Conservation (phyloP, 768 basidiomycete species). For the Favolaschia claudopus region DNA sequence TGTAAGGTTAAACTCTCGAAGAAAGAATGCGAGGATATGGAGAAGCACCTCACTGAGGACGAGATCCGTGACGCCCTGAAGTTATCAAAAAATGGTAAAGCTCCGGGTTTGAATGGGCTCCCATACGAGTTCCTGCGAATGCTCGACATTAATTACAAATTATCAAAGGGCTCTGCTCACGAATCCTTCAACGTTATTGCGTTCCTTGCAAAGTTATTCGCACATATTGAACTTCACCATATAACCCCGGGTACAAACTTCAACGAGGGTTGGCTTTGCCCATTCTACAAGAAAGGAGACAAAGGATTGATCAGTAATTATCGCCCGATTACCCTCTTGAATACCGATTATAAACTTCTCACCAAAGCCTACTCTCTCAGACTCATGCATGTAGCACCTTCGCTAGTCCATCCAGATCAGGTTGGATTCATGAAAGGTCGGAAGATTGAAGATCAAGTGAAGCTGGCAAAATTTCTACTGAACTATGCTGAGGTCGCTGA, state of each 20-base stretch:
- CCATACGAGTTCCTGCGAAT: not conserved
- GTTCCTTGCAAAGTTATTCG: not conserved
- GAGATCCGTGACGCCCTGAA: not conserved
- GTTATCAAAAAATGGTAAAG: not conserved
- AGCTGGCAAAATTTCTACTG: not conserved
- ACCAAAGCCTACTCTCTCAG: constrained; percentile 8
- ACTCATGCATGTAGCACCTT: constrained; percentile 1
- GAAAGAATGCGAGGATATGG: not conserved
- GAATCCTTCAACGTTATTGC: not conserved
- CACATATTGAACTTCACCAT: not conserved
- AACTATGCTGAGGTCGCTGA: not conserved
- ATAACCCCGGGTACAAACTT: not conserved
- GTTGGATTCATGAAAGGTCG: constrained; percentile 32
- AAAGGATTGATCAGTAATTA: not conserved
- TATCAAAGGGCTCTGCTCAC: not conserved
- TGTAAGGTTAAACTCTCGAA: not conserved
- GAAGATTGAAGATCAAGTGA: constrained; percentile 18
- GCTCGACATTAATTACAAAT: constrained; percentile 1
- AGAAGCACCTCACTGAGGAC: not conserved
- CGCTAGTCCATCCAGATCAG: constrained; percentile 10
- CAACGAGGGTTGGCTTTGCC: not conserved
- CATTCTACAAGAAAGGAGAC: not conserved
- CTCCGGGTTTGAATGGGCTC: too few relatives aligned
- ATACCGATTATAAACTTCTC: constrained; percentile 3
- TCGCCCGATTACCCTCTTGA: not conserved